phyloP scores from a whole-genome alignment of 2,329 filamentous ascomycete genomes.

The Aspergillaceae sp. region DNA sequence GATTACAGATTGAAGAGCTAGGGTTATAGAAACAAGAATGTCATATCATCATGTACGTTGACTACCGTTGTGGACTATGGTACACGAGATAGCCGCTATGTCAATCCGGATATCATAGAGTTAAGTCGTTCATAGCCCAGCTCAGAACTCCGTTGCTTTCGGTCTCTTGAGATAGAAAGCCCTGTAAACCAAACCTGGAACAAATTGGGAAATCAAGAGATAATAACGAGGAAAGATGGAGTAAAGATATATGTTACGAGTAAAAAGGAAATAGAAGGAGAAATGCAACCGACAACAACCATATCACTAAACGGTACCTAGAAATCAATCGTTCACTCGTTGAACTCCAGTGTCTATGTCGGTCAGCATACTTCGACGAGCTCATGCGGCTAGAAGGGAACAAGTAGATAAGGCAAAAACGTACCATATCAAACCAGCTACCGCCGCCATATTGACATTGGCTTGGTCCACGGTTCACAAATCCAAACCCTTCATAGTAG shows the following conservation, averaged over 20 bases:
- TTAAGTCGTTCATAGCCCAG: conserved; percentile 16
- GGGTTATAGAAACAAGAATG: background rate
- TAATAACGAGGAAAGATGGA: conserved; percentile 7
- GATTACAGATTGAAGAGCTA: background rate
- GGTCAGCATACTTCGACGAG: conserved; percentile 4
- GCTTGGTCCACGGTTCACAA: conserved; percentile 60
- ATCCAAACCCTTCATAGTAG: conserved; percentile 72
- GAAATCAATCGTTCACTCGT: no score
- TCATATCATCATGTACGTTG: conserved; percentile 14
- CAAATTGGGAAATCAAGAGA: conserved; percentile 8
- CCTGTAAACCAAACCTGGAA: conserved; percentile 7
- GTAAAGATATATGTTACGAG: background rate
- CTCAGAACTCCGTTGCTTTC: conserved; percentile 29
- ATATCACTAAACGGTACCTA: conserved; percentile 4
- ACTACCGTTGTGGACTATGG: conserved; percentile 13
- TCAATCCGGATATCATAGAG: conserved; percentile 9
- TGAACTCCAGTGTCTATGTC: conserved; percentile 22
- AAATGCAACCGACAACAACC: conserved; percentile 8
- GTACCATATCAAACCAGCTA: conserved; percentile 74
- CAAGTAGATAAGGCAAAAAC: conserved; percentile 11
- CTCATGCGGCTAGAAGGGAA: background rate
- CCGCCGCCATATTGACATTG: conserved; percentile 65
- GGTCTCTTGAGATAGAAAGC: conserved; percentile 11
- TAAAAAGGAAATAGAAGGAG: conserved; percentile 3
- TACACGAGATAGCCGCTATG: conserved; percentile 15